Base-by-base conservation (phyloP, 2,329 filamentous ascomycete genomes). In the Cytospora paraplurivora region DNA sequence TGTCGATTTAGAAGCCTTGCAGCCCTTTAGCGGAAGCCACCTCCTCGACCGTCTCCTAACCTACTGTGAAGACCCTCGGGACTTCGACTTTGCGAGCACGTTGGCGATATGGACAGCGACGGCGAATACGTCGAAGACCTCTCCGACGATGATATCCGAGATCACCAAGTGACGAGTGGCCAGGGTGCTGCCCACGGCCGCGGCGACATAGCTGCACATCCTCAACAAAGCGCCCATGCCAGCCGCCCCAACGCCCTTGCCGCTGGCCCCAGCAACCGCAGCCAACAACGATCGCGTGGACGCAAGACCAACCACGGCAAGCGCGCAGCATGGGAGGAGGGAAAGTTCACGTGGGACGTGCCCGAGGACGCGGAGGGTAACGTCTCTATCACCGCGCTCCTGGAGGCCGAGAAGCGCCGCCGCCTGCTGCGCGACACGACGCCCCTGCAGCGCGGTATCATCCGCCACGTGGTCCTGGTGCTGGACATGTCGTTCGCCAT, bases 401-500 rank as follows among this genome's bases (percentile, higher is more conserved):
- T 93, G 56, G 92, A 96, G 75, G 91, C 92, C 27, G 88, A 91
- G 74, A 96, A 96, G 81, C 87, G 93, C 65, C 78, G 76, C 69
- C 91, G 93, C 70, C 79, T 98, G 66, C 82, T 96, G 66, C 91
- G 92, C 75, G 95, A 99, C 75, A 98, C 95, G 34, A 98, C 94
- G 55, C 95, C 95, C 13, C 81, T 99, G 61, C 95, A 99, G 77
- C 87, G 95, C 70, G 95, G 95, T 67, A 99, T 99, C 71, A 99
- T 99, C 76, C 89, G 95, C n/a, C 94, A 99, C 76, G 79, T 98
- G 56, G 88, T 98, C 62, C 82, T 99, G 27, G 88, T 98, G 47
- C 79, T 99, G 38, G 95, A 99, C 76, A 89, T 98, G 76, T 96
- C 92, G 27, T 89, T 91, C 68, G 92, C 94, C 57, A 99, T 99